phyloP scores from a whole-genome alignment of 1,284 basidiomycete species.

The Tylopilus orsonianus region DNA sequence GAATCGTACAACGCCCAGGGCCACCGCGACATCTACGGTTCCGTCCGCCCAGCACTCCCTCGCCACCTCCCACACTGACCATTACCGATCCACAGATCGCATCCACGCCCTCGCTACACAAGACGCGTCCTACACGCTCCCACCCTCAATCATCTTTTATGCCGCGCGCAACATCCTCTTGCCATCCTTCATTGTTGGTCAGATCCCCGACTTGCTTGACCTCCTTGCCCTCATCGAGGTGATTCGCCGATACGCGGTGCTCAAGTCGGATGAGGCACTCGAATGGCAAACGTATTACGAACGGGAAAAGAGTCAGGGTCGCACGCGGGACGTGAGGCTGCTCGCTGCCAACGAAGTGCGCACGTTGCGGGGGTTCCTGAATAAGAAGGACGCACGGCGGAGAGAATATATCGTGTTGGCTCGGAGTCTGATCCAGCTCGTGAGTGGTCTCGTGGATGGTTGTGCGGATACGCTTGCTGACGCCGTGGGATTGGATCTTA shows the following conservation, averaged over 20 bases:
- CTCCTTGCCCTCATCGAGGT: conserved; percentile 42
- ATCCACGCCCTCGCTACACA: conserved; percentile 3
- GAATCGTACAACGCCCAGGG: not conserved
- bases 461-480: not conserved
- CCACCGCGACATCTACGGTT: not conserved
- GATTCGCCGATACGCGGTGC: conserved; percentile 36
- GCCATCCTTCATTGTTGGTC: conserved; percentile 35
- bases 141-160: conserved; percentile 38
- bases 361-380: conserved; percentile 12
- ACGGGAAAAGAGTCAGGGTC: conserved; percentile 4
- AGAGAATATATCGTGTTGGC: conserved; percentile 38
- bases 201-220: conserved; percentile 42
- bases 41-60: too few relatives aligned
- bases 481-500: not conserved
- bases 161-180: conserved; percentile 39
- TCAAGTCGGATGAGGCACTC: conserved; percentile 34
- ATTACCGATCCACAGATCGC: conserved; percentile 10
- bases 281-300: conserved; percentile 37
- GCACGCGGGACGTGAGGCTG: conserved; percentile 10
- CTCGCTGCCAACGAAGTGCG: conserved; percentile 20
- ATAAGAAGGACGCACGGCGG: conserved; percentile 24
- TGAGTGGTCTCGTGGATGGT: conserved; percentile 3
- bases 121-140: conserved; percentile 9
- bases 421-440: conserved; percentile 24
- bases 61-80: too few relatives aligned